A percentile compares a stretch with the other conserved stretches of the same genome.
Evolutionary conservation across 148 eudicot genomes (phyloP).

Genomic region (Euryodendron excelsum): DNA sequence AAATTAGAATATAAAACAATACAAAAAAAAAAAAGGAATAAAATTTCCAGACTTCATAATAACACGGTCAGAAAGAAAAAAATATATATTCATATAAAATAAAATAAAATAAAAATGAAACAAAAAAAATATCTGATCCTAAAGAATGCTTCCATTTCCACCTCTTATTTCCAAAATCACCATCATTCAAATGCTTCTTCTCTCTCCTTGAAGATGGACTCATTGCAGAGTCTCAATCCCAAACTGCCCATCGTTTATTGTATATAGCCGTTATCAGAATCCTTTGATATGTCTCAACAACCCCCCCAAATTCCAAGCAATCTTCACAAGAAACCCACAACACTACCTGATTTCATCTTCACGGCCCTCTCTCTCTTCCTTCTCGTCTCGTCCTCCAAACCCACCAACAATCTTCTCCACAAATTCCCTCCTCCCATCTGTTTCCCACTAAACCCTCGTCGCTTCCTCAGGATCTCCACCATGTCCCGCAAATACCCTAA

Average conservation of each 20-base stretch:
- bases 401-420: conserved; percentile 25
- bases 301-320: conserved; percentile 34
- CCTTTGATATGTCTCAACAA: conserved; percentile 29
- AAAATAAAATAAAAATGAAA: not conserved
- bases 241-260: not conserved
- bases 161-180: conserved; percentile 3
- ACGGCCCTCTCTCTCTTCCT: conserved; percentile 69
- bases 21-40: no score
- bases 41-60: no score
- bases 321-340: conserved; percentile 33
- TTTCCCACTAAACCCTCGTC: conserved; percentile 31
- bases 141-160: not conserved
- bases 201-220: not conserved
- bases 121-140: not conserved
- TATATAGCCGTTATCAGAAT: not conserved
- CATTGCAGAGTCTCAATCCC: not conserved
- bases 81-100: no score
- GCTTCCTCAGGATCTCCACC: conserved; percentile 35
- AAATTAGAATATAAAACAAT: no score
- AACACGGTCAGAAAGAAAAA: no score
- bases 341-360: conserved; percentile 67
- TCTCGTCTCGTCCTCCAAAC: conserved; percentile 58
- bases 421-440: conserved; percentile 24
- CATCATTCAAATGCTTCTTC: not conserved
- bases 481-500: conserved; percentile 43